Evolutionary conservation across 2,329 filamentous ascomycete genomes (phyloP).

Genomic region (Grosmannia serpens): DNA sequence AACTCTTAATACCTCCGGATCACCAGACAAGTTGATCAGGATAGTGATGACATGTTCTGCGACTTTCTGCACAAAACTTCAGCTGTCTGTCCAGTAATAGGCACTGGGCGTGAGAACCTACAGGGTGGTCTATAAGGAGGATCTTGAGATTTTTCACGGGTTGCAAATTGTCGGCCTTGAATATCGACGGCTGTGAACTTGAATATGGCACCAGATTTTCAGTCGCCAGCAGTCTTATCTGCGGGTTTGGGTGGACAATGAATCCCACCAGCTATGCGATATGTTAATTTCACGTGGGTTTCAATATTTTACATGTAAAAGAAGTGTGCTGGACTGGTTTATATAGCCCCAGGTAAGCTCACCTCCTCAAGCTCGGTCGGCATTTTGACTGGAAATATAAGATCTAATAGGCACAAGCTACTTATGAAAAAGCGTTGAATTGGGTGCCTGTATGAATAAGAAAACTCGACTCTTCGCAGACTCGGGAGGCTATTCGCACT

Average conservation of each 20-base stretch:
- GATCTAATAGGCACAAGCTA: background rate
- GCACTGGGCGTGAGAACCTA: slow-evolving; percentile 28
- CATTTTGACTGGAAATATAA: slow-evolving; percentile 35
- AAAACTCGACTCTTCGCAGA: background rate
- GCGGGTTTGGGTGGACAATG: slow-evolving; percentile 81
- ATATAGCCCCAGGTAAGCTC: slow-evolving; percentile 9
- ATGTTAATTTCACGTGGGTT: no score
- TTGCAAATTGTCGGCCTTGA: slow-evolving; percentile 68
- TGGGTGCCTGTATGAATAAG: background rate
- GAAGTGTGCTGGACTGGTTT: no score
- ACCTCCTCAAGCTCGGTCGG: slow-evolving; percentile 69
- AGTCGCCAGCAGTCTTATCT: slow-evolving; percentile 74
- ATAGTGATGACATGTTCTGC: slow-evolving; percentile 89
- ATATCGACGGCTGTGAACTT: slow-evolving; percentile 59
- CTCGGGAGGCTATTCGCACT: slow-evolving; percentile 7
- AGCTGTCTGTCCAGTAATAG: background rate
- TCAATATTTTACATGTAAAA: no score
- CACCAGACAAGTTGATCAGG: slow-evolving; percentile 73
- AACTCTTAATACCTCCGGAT: slow-evolving; percentile 60
- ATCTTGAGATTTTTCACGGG: slow-evolving; percentile 83
- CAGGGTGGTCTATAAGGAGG: slow-evolving; percentile 70
- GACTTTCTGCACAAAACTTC: slow-evolving; percentile 49
- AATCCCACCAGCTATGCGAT: slow-evolving; percentile 70
- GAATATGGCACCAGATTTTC: slow-evolving; percentile 83
- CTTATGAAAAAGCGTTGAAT: background rate